phyloP scores from a whole-genome alignment of 805 yeast species.

The Maudiozyma serrabonitensis region DNA sequence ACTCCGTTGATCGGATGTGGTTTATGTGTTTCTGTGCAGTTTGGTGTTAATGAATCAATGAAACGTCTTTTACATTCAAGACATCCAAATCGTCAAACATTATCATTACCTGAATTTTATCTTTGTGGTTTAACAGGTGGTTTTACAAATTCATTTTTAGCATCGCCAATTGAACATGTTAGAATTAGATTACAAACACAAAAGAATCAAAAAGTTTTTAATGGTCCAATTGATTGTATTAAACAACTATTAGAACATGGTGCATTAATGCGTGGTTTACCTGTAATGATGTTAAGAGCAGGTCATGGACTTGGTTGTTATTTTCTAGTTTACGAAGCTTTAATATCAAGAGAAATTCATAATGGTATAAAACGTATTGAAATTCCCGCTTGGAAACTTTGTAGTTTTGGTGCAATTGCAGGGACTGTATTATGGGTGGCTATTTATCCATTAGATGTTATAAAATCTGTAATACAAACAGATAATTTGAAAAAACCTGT shows the following conservation, averaged over 20 bases:
- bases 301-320: conserved; percentile 82
- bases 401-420: conserved; percentile 80
- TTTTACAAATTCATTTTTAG: conserved; percentile 75
- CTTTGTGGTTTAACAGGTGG: conserved; percentile 88
- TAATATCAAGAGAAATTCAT: conserved; percentile 48
- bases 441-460: conserved; percentile 80
- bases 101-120: conserved; percentile 61
- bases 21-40: conserved; percentile 93
- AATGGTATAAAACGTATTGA: conserved; percentile 46
- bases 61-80: conserved; percentile 52
- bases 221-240: conserved; percentile 41
- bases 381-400: conserved; percentile 79
- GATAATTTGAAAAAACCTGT: conserved; percentile 52
- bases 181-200: conserved; percentile 90
- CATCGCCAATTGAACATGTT: conserved; percentile 91
- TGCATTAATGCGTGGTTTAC: conserved; percentile 71
- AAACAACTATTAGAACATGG: conserved; percentile 43
- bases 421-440: conserved; percentile 84
- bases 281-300: conserved; percentile 78
- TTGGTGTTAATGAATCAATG: conserved; percentile 91
- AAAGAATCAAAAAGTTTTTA: conserved; percentile 35
- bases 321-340: conserved; percentile 83
- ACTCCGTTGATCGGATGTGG: conserved; percentile 96
- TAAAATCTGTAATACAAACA: conserved; percentile 82
- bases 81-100: conserved; percentile 20